Base-by-base conservation (phyloP, 768 basidiomycete genomes). In the Atractiella rhizophila region DNA sequence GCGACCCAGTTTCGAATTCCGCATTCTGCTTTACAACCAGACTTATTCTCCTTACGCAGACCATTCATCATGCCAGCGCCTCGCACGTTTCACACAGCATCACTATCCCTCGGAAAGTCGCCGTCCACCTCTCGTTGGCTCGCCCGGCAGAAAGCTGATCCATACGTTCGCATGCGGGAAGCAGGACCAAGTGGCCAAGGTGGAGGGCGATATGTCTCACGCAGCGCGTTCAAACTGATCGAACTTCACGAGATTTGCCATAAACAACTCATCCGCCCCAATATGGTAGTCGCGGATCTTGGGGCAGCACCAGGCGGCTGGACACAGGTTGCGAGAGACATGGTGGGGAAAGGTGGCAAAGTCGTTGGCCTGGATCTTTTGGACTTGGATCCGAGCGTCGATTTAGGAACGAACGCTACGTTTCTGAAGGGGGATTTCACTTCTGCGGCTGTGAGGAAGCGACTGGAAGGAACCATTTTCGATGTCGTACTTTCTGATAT, bases 301-400 rank as follows among this genome's bases (percentile, higher is more conserved):
- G 86, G 88, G 13, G 79, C 79, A 0, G 80, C 83, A 0, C 88
- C 86, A 0, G 85, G 85, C 0, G 82, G 82, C 0, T 96, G 88
- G 86, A 76, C 75, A 37, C 85, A 91, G 54, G 83, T 83, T 10
- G 72, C 70, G 12, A 67, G 70, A 0, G 63, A 63, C 25, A 66
- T 68, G 42, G 54, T 79, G n/a, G 71, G 44, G 51, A 21, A 28
- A 21, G 8, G 35, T 7, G 53, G 53, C 0, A 64, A 58, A 1
- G 67, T 91, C 49, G 62, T 86, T 39, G 79, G 76, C 0, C 69
- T 88, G 38, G 88, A 94, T 60, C 60, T 85, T 11, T 64, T 86
- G 4, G 66, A 64, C 2, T 77, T 91, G 50, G 54, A 58, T 1
- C 70, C 71, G 5, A 71, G 26, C 10, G 35, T 52, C n/a, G 31